phyloP scores from a whole-genome alignment of 108 stramenopile genomes.

The Fragilaria radians region DNA sequence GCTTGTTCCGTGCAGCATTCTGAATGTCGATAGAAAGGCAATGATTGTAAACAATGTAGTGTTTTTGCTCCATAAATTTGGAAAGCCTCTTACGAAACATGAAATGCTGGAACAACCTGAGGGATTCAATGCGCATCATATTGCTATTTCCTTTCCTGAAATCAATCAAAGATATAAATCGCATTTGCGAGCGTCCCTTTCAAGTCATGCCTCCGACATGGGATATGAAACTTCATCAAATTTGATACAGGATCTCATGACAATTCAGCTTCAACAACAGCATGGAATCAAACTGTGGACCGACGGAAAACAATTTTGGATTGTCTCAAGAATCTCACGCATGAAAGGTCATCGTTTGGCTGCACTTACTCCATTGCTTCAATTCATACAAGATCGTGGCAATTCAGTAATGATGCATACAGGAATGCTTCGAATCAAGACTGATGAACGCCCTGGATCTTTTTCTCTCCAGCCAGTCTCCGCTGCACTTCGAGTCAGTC shows the following conservation, averaged over 20 bases:
- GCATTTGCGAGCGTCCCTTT: conserved; percentile 22
- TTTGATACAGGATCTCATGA: conserved; percentile 39
- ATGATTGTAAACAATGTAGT: conserved; percentile 71
- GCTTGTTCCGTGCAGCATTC: conserved; percentile 67
- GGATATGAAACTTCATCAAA: conserved; percentile 47
- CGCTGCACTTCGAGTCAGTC: conserved; percentile 61
- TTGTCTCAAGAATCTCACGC: background rate
- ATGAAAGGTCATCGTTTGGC: conserved; percentile 12
- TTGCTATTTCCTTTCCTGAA: conserved; percentile 22
- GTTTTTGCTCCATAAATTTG: conserved; percentile 56
- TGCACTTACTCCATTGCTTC: conserved; percentile 43
- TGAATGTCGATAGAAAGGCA: conserved; percentile 50
- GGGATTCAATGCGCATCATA: conserved; percentile 26
- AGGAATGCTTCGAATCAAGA: conserved; percentile 22
- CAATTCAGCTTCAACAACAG: conserved; percentile 6
- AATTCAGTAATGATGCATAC: conserved; percentile 35
- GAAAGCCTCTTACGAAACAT: conserved; percentile 17
- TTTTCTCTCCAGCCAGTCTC: conserved; percentile 46
- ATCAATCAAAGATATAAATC: conserved; percentile 24
- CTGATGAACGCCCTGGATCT: conserved; percentile 1
- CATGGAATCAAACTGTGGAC: conserved; percentile 4
- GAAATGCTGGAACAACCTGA: conserved; percentile 7
- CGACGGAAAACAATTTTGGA: background rate
- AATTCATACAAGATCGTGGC: conserved; percentile 17
- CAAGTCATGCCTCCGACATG: conserved; percentile 42